A percentile compares a stretch with the other conserved stretches of the same genome.
These are phyloP conservation scores for Neurospora africana DNA, from an alignment of 495 filamentous ascomycete genomes.

Conservation along the genomic window DNA sequence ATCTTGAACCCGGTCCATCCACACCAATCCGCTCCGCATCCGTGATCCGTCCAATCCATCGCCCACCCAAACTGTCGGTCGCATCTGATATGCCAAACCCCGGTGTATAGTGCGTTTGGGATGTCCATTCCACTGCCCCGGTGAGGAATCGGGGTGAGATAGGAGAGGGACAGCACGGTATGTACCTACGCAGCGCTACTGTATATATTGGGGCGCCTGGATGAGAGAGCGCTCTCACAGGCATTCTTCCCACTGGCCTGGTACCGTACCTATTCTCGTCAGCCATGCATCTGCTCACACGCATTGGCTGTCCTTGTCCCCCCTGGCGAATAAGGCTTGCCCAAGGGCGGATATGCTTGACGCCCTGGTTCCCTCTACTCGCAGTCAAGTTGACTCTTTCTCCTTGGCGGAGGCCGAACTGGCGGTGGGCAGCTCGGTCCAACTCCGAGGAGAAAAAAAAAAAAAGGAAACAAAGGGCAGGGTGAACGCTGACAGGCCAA, in stretches of 20 bases:
- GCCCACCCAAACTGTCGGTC: not conserved
- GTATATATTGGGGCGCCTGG: not conserved
- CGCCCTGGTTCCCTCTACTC: not conserved
- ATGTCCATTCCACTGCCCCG: not conserved
- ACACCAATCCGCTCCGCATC: not conserved
- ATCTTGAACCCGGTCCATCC: not conserved
- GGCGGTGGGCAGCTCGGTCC: not conserved
- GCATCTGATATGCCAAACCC: not conserved
- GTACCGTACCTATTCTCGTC: not conserved
- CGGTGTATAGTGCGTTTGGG: not conserved
- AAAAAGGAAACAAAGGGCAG: not conserved
- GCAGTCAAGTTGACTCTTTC: not conserved
- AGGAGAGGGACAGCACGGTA: not conserved
- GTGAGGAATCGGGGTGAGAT: not conserved
- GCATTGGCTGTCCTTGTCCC: not conserved
- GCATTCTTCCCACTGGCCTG: not conserved
- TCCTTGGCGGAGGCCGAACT: not conserved
- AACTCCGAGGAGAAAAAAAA: not conserved
- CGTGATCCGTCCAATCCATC: not conserved
- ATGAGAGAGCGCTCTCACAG: not conserved
- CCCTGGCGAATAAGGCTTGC: not conserved
- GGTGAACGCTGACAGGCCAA: not conserved
- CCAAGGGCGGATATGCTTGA: not conserved
- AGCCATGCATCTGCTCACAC: not conserved
- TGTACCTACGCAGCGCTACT: not conserved